Percentiles rank a stretch among this genome's conserved stretches.
These are phyloP conservation scores for Dryas alaskensis DNA, from an alignment of 306 rosid genomes.

Conservation along the genomic window DNA sequence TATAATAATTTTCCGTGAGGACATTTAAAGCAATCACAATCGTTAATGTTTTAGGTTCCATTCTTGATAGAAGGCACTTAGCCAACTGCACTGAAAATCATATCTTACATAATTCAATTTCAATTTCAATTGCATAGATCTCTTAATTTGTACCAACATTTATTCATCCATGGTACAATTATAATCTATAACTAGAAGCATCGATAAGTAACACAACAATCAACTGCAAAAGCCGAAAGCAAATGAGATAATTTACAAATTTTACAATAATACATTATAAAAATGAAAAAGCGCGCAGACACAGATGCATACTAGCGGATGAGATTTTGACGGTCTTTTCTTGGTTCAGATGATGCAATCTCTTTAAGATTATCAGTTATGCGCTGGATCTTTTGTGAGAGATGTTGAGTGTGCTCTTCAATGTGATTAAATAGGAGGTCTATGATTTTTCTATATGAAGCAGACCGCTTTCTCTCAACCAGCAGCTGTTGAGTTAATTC, in stretches of 20 bases:
- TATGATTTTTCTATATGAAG: slow-evolving; percentile 34
- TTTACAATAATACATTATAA: background rate
- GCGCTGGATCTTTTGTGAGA: slow-evolving; percentile 19
- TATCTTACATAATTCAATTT: too few relatives aligned
- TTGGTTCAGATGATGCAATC: slow-evolving; percentile 21
- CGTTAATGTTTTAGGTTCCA: too few relatives aligned
- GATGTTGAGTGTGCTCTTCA: slow-evolving; percentile 28
- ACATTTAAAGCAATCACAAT: too few relatives aligned
- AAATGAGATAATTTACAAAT: background rate
- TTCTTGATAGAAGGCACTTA: too few relatives aligned
- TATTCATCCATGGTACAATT: too few relatives aligned
- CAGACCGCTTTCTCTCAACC: slow-evolving; percentile 33
- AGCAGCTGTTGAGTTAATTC: slow-evolving; percentile 34
- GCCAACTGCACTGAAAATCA: too few relatives aligned
- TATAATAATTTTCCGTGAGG: too few relatives aligned
- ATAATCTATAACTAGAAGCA: too few relatives aligned
- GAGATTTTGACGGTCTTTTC: background rate
- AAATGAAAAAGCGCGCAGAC: too few relatives aligned
- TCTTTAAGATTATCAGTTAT: slow-evolving; percentile 17
- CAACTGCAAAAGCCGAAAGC: background rate
- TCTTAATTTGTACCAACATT: too few relatives aligned
- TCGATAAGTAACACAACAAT: too few relatives aligned
- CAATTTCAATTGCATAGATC: too few relatives aligned
- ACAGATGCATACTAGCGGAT: background rate
- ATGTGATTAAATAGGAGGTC: slow-evolving; percentile 29